Evolutionary conservation across 1,284 basidiomycete species (phyloP), one percentile per base, ranked within the genome.

Genomic region (Ceratobasidium sp.): DNA sequence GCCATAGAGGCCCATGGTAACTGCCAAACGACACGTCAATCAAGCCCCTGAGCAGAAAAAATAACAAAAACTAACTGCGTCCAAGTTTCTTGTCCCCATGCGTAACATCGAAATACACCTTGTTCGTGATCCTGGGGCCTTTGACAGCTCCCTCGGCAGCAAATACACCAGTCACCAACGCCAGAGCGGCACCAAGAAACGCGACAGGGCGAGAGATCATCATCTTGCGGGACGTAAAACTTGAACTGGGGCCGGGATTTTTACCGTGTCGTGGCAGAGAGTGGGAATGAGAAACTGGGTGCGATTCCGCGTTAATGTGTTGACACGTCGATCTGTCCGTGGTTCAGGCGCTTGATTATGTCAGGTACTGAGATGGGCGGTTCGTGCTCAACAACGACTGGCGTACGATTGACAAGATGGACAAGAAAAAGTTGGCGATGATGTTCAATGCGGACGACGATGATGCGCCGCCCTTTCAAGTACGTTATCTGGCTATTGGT

Each of bases 91-190:
- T 85, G 80, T 91, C 93, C 34, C 93, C 94, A 81, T 97, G 94
- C 78, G 92, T 89, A 75, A 97, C 90, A 82, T 97, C 95, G 79
- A 97, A 97, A 85, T 89, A 97, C 78, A 97, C 92, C 83, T 92
- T 94, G 87, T 93, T 83, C 61, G 95, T 96, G 78, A 97, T 90
- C 83, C 87, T 89, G 18, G 95, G 95, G 18, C 89, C 88, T 76
- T 91, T 92, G 18, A 85, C 85, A 55, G 52, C 52, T 32, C 52
- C 28, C 30, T 64, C 61, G 18, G 28, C 50, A 28, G 48, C 52
- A 55, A 67, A 50, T 36, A 32, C 46, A 46, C 64, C 50, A 41
- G 64, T 34, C 34, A 67, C 28, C 64, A 67, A 36, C 16, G 50
- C 34, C 48, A 67, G 36, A 16, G 64, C 64, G 30, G 50, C 28